Evolutionary conservation across 192 early-diverging fungal genomes (phyloP).

Genomic region (Nowakowskiella sp.): DNA sequence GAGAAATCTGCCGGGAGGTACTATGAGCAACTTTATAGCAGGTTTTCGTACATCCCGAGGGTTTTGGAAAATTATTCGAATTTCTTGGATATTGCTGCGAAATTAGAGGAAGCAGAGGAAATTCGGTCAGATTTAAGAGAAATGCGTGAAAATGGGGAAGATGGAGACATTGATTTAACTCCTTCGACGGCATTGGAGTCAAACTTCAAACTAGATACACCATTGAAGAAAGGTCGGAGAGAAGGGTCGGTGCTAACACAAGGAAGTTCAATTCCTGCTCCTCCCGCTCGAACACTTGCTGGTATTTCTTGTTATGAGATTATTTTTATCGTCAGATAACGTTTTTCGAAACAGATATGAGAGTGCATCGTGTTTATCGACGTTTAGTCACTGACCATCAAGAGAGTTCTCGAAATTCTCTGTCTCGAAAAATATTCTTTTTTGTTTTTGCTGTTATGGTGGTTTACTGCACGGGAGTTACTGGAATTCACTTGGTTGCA

Average conservation of each 20-base stretch:
- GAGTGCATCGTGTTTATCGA: not conserved
- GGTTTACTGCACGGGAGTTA: too few relatives aligned
- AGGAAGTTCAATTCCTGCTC: not conserved
- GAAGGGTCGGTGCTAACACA: too few relatives aligned
- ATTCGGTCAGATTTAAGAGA: not conserved
- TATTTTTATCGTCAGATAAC: not conserved
- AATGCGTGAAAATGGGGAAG: not conserved
- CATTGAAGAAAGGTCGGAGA: too few relatives aligned
- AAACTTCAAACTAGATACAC: too few relatives aligned
- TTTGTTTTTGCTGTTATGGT: not conserved
- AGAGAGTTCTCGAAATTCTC: not conserved
- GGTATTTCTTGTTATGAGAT: not conserved
- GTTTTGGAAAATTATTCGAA: not conserved
- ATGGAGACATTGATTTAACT: not conserved
- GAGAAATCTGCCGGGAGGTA: not conserved
- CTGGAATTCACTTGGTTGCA: too few relatives aligned
- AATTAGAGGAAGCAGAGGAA: not conserved
- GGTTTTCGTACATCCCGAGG: not conserved
- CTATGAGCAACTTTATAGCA: not conserved
- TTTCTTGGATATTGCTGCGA: not conserved
- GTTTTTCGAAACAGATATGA: not conserved
- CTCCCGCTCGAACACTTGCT: not conserved
- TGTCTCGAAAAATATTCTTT: not conserved
- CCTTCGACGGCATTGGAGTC: not conserved
- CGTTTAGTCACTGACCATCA: not conserved